These are phyloP conservation scores for Colletotrichum echinochloae DNA, from an alignment of 2,329 filamentous ascomycete genomes.

Conservation along the genomic window DNA sequence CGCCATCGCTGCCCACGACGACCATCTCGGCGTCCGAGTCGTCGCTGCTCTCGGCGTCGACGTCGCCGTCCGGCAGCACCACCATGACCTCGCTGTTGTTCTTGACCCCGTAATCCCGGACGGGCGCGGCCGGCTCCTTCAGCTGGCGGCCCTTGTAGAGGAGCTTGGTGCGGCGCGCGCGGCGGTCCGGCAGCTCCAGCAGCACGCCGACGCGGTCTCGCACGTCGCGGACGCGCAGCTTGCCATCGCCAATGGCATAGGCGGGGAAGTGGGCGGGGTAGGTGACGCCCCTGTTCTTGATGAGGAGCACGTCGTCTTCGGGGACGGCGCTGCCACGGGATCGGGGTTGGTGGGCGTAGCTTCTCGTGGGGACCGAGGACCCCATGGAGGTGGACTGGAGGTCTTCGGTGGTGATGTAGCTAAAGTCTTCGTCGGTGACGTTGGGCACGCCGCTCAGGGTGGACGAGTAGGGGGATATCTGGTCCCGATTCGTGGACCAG, in stretches of 20 bases:
- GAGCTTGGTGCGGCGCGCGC: conserved; percentile 69
- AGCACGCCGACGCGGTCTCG: conserved; percentile 75
- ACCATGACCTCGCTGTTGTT: conserved; percentile 70
- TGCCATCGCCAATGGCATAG: conserved; percentile 80
- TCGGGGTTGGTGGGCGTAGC: conserved; percentile 54
- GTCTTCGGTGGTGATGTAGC: conserved; percentile 85
- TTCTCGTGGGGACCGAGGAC: conserved; percentile 50
- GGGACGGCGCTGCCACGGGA: conserved; percentile 50
- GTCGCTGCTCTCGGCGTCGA: conserved; percentile 50
- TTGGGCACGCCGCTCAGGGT: conserved; percentile 62
- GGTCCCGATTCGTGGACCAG: conserved; percentile 59
- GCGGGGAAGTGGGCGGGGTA: conserved; percentile 80
- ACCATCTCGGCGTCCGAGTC: conserved; percentile 58
- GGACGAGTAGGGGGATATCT: conserved; percentile 65
- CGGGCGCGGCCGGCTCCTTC: conserved; percentile 70
- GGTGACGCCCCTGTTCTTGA: conserved; percentile 75
- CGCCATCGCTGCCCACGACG: conserved; percentile 57
- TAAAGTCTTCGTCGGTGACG: conserved; percentile 82
- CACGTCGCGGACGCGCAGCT: conserved; percentile 74
- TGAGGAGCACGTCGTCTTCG: conserved; percentile 77
- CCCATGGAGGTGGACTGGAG: conserved; percentile 61
- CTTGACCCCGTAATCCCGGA: conserved; percentile 72
- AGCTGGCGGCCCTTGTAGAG: conserved; percentile 80
- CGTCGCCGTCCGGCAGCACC: conserved; percentile 58
- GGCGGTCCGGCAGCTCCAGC: conserved; percentile 69